phyloP scores from a whole-genome alignment of 495 filamentous ascomycete genomes.

The Penicillium macrosclerotiorum region DNA sequence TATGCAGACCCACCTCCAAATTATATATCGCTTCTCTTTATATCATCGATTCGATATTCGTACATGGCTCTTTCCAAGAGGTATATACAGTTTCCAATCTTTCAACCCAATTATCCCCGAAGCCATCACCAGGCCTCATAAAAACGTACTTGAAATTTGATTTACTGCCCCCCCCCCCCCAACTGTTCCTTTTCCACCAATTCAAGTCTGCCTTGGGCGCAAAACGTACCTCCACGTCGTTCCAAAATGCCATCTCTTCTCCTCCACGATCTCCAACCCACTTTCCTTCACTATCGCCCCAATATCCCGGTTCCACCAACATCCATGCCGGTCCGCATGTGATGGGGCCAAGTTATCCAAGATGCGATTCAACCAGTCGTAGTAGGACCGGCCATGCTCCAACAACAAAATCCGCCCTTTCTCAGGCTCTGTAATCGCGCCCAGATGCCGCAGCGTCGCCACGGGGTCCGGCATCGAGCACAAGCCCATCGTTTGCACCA shows the following conservation, averaged over 20 bases:
- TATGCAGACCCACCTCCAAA: too few species aligned
- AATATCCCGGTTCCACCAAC: conserved; percentile 97
- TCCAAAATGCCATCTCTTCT: conserved; percentile 69
- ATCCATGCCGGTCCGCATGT: conserved; percentile 84
- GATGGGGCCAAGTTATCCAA: conserved; percentile 73
- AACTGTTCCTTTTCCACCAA: too few species aligned
- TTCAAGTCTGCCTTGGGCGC: conserved; percentile 33
- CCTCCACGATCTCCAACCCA: conserved; percentile 75
- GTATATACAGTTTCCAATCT: too few species aligned
- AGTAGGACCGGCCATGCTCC: conserved; percentile 84
- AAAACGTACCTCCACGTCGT: conserved; percentile 71
- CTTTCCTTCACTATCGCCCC: conserved; percentile 73
- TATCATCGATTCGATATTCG: too few species aligned
- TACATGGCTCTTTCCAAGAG: too few species aligned
- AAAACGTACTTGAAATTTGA: too few species aligned
- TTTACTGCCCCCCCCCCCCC: too few species aligned
- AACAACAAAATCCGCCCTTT: conserved; percentile 77
- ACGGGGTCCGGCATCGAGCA: conserved; percentile 81
- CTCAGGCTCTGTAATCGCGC: conserved; percentile 38
- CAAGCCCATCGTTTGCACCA: conserved; percentile 90
- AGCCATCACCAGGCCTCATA: too few species aligned
- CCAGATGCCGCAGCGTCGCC: conserved; percentile 56
- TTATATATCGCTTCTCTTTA: too few species aligned
- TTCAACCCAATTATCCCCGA: too few species aligned
- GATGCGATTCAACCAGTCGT: conserved; percentile 71